phyloP scores from a whole-genome alignment of 1,284 basidiomycete genomes.

The Pseudozyma tsukubaensis region DNA sequence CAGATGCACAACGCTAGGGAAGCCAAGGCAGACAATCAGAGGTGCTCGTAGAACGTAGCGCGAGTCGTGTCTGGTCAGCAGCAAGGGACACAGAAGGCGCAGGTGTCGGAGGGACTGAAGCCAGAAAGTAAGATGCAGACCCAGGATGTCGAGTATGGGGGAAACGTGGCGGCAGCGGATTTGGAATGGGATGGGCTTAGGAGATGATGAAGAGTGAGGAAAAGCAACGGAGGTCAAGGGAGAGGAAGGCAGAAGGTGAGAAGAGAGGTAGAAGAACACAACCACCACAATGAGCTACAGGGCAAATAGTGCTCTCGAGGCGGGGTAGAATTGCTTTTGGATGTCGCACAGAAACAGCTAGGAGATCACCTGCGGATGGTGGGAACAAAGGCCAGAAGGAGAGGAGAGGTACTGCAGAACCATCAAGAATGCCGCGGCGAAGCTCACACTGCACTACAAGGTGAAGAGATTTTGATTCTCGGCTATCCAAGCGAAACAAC shows the following conservation, averaged over 20 bases:
- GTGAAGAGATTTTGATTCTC: slow-evolving; percentile 1
- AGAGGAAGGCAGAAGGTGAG: background rate
- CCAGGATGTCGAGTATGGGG: no score
- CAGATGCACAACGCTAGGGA: slow-evolving; percentile 1
- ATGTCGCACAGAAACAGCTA: background rate
- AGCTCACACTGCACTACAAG: background rate
- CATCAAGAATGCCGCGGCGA: background rate
- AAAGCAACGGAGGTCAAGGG: background rate
- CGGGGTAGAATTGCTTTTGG: background rate
- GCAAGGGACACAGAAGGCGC: no score
- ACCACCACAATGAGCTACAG: no score
- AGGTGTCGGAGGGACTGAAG: no score
- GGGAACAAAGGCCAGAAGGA: background rate
- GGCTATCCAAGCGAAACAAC: slow-evolving; percentile 10
- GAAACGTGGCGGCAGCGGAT: background rate
- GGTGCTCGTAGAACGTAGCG: background rate
- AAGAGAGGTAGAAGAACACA: background rate
- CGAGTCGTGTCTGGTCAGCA: no score
- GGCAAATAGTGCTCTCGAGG: no score
- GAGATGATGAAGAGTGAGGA: background rate
- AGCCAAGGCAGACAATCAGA: background rate
- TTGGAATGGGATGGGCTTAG: background rate
- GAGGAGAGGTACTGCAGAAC: background rate
- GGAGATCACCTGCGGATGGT: background rate
- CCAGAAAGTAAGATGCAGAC: no score